A percentile compares a stretch with the other conserved stretches of the same genome.
These are phyloP conservation scores for Biancaea sappan DNA, from an alignment of 306 rosid genomes.

Conservation along the genomic window DNA sequence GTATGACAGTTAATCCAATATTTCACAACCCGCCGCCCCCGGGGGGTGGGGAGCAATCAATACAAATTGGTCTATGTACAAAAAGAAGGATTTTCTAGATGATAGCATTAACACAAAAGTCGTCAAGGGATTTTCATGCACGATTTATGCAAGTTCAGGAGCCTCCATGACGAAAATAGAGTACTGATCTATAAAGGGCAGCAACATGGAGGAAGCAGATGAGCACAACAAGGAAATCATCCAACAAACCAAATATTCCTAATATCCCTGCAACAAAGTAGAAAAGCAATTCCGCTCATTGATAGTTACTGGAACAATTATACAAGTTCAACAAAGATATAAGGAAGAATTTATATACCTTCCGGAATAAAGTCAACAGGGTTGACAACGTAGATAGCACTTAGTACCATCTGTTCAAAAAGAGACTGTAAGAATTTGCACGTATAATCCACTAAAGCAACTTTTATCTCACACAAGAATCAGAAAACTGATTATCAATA, in stretches of 20 bases:
- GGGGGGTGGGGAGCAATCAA: background rate
- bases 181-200: slow-evolving; percentile 77
- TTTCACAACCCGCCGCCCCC: no score
- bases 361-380: slow-evolving; percentile 95
- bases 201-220: slow-evolving; percentile 79
- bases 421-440: slow-evolving; percentile 17
- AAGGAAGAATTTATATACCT: slow-evolving; percentile 42
- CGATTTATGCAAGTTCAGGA: slow-evolving; percentile 29
- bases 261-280: slow-evolving; percentile 58
- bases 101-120: background rate
- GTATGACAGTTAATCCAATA: no score
- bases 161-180: slow-evolving; percentile 75
- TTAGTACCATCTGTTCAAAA: slow-evolving; percentile 59
- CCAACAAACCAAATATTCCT: slow-evolving; percentile 81
- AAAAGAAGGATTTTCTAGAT: background rate
- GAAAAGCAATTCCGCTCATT: background rate
- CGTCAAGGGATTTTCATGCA: background rate
- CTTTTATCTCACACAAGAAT: background rate
- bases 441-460: background rate
- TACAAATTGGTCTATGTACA: background rate
- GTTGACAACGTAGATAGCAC: slow-evolving; percentile 65
- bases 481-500: background rate
- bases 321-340: slow-evolving; percentile 19
- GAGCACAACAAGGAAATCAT: slow-evolving; percentile 69
- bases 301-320: background rate